These are phyloP conservation scores for Harrya chromipes DNA, from an alignment of 768 basidiomycete genomes.

Conservation along the genomic window DNA sequence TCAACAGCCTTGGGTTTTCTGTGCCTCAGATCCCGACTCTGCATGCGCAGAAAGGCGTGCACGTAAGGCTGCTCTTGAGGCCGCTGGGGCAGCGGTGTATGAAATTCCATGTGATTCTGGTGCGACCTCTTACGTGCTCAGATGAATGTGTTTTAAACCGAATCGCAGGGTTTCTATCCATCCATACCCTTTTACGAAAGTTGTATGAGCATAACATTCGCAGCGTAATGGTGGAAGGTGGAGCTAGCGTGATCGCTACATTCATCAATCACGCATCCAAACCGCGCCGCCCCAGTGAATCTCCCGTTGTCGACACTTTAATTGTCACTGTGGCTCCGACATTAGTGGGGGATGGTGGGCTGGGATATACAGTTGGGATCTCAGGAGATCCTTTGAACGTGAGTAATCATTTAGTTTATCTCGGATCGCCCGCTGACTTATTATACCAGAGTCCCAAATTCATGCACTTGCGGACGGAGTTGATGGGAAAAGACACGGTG, in stretches of 20 bases:
- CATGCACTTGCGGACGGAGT: conserved; percentile 24
- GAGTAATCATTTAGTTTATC: neutral
- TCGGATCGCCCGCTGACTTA: neutral
- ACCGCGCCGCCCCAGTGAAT: conserved; percentile 3
- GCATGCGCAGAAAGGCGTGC: conserved; percentile 21
- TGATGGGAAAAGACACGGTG: conserved; percentile 34
- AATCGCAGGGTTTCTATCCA: conserved; percentile 37
- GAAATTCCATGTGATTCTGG: conserved; percentile 43
- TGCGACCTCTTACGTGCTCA: conserved; percentile 12
- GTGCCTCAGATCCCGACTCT: conserved; percentile 23
- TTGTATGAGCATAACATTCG: conserved; percentile 57
- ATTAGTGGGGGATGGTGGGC: conserved; percentile 72
- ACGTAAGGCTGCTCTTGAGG: conserved; percentile 47
- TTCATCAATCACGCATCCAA: conserved; percentile 18
- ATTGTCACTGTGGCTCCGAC: conserved; percentile 86
- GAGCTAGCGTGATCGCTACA: conserved; percentile 74
- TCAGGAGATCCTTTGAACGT: conserved; percentile 17
- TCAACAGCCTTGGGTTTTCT: conserved; percentile 72
- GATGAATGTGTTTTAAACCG: neutral
- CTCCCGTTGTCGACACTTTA: conserved; percentile 58
- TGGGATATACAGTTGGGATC: conserved; percentile 46
- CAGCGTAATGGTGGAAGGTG: conserved; percentile 96
- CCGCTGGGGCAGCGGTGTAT: conserved; percentile 66
- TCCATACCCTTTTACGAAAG: conserved; percentile 47
- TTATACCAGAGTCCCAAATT: conserved; percentile 23